Evolutionary conservation across 1,139 yeast species (phyloP).

Genomic region (Geotrichum klebahnii): DNA sequence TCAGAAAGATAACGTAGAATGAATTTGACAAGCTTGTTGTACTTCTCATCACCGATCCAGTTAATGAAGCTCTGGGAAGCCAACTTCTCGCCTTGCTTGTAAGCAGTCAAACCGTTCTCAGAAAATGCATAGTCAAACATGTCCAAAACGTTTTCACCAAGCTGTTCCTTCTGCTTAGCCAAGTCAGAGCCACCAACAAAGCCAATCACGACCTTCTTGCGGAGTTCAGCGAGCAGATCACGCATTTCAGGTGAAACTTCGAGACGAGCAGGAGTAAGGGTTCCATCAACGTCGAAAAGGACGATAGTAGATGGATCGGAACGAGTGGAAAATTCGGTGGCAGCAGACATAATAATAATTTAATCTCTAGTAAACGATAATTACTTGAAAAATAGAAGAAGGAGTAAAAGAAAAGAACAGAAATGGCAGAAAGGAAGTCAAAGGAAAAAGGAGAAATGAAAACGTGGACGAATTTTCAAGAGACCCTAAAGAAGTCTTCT

Average conservation of each 20-base stretch:
- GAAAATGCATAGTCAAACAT: conserved; percentile 94
- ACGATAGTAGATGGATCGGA: conserved; percentile 47
- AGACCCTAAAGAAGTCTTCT: neutral
- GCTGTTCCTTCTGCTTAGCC: conserved; percentile 90
- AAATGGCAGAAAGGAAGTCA: neutral
- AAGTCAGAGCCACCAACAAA: conserved; percentile 98
- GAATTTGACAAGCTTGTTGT: conserved; percentile 82
- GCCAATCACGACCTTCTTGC: conserved; percentile 90
- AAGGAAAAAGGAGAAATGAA: conserved; percentile 9
- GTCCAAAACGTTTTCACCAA: conserved; percentile 65
- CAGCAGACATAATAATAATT: conserved; percentile 22
- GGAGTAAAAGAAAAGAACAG: conserved; percentile 10
- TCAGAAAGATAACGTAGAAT: conserved; percentile 79
- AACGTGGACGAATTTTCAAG: conserved; percentile 12
- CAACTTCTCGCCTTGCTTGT: conserved; percentile 79
- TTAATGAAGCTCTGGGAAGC: conserved; percentile 89
- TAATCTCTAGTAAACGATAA: no score
- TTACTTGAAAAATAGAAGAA: neutral
- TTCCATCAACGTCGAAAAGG: conserved; percentile 96
- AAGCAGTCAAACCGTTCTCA: conserved; percentile 97
- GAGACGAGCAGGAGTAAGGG: conserved; percentile 95
- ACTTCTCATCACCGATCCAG: conserved; percentile 94
- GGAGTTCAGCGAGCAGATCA: conserved; percentile 62
- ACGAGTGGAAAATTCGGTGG: conserved; percentile 37
- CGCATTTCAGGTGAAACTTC: conserved; percentile 75